Conservation (phyloP, 2,329 filamentous ascomycete genomes). For the Epichloe sylvatica region DNA sequence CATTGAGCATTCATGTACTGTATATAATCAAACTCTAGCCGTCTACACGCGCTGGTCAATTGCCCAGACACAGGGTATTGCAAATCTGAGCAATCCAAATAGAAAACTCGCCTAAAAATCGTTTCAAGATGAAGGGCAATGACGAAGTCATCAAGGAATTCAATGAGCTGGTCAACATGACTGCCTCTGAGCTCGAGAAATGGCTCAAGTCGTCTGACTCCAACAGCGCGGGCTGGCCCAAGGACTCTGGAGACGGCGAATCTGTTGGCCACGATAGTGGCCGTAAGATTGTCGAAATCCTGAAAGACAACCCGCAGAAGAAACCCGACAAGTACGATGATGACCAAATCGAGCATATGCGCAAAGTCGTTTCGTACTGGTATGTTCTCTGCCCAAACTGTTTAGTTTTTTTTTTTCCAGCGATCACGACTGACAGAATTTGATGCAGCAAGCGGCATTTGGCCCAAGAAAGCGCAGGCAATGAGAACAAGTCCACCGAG, state of each 20-base stretch:
- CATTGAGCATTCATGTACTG: neutral
- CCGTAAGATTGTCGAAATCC: slow-evolving; percentile 47
- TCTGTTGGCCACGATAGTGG: slow-evolving; percentile 51
- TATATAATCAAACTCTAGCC: neutral
- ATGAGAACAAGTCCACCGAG: slow-evolving; percentile 34
- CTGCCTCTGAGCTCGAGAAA: slow-evolving; percentile 40
- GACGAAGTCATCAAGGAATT: slow-evolving; percentile 38
- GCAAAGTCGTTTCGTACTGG: slow-evolving; percentile 49
- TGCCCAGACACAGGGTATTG: neutral
- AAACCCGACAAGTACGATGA: slow-evolving; percentile 42
- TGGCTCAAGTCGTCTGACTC: slow-evolving; percentile 50
- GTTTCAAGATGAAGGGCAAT: slow-evolving; percentile 11
- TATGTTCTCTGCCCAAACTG: slow-evolving; percentile 10
- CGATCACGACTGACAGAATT: neutral
- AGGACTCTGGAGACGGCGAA: slow-evolving; percentile 43
- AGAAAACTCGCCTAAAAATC: neutral
- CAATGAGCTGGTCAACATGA: slow-evolving; percentile 55
- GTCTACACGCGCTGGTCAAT: neutral
- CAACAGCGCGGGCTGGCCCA: slow-evolving; percentile 43
- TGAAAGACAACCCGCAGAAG: slow-evolving; percentile 47
- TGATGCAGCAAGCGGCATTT: slow-evolving; percentile 42
- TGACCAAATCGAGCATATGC: slow-evolving; percentile 42
- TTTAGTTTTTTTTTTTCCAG: neutral
- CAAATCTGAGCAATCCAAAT: neutral
- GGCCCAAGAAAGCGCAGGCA: slow-evolving; percentile 46